Evolutionary conservation across 306 rosid species (phyloP), one percentile per base, ranked within the genome.

Genomic region (Lotus japonicus): DNA sequence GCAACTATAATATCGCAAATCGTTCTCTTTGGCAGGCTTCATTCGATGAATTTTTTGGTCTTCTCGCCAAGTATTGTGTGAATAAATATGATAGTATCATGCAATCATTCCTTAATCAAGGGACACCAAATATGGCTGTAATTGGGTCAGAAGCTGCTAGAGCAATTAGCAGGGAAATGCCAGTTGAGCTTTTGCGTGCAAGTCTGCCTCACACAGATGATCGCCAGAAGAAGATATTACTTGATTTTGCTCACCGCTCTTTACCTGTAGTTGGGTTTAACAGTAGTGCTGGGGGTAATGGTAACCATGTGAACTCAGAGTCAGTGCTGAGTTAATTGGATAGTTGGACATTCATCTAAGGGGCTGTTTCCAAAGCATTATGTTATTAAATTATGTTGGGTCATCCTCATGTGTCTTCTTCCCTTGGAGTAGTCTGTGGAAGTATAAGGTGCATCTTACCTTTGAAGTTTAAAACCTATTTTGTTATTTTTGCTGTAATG

Each of bases 11-110:
- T 72, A 79, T 87, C 52, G 67, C 79, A 28, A 84, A 86, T 74
- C 91, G 95, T 38, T 72, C 84, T 18, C 92, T 87, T 21, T 95
- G 99, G 99, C 99, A 95, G 80, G 99, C 96, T 44, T 91, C 99
- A 58, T 95, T 95, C 42, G 78, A 91, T 71, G 86, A 85, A 28
- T 95, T 95, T 73, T 95, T 95, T 49, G 82, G 75, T 13, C 88
- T 88, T 83, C 85, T 95, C 48, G 79, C 87, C 19, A 95, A 87
- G 82, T 91, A 91, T 66, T 95, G 97, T 63, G 76, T 87, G 71
- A 87, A 79, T 74, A 95, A 95, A 72, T 95, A 88, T 19, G 97
- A 95, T 3, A 72, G 83, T 63, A 55, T 88, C 56, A 73, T 85
- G 89, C 97, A 88, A 77, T 73, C 96, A 42, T 68, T 79, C 76